Evolutionary conservation across 306 rosid species (phyloP).

Genomic region (Pyrus bretschneideri): DNA sequence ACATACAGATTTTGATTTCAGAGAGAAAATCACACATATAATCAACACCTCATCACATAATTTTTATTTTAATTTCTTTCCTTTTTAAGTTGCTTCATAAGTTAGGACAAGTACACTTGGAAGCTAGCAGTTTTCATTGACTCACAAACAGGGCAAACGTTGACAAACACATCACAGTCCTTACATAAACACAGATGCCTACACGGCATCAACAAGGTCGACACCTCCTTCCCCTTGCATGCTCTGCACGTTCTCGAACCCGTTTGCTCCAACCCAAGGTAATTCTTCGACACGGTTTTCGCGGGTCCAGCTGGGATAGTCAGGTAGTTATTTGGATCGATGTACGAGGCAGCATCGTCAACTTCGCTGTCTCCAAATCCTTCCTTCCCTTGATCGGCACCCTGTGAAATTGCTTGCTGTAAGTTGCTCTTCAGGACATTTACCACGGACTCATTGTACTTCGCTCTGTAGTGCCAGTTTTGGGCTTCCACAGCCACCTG

Average conservation of each 20-base stretch:
- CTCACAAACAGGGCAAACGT: conserved; percentile 77
- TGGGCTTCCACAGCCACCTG: conserved; percentile 76
- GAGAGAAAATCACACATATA: not conserved
- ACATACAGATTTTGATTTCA: not conserved
- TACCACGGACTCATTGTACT: conserved; percentile 82
- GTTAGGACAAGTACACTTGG: conserved; percentile 62
- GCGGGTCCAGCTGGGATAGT: conserved; percentile 23
- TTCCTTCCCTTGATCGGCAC: conserved; percentile 83
- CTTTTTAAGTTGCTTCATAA: conserved; percentile 14
- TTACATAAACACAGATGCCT: conserved; percentile 85
- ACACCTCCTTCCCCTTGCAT: conserved; percentile 75
- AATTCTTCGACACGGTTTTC: conserved; percentile 27
- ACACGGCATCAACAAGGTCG: conserved; percentile 83
- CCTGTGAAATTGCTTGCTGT: conserved; percentile 81
- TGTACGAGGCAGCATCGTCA: conserved; percentile 66
- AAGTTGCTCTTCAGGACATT: conserved; percentile 63
- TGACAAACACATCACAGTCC: conserved; percentile 63
- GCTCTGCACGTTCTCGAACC: conserved; percentile 64
- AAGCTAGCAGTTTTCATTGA: conserved; percentile 63
- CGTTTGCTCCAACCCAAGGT: conserved; percentile 38
- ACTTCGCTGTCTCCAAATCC: conserved; percentile 92
- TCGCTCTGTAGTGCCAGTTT: conserved; percentile 79
- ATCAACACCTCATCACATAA: conserved; percentile 6
- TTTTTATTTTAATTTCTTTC: not conserved
- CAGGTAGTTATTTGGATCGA: conserved; percentile 54